Conservation (phyloP, 73 alveolate genomes). For the Diophrys appendiculata region DNA sequence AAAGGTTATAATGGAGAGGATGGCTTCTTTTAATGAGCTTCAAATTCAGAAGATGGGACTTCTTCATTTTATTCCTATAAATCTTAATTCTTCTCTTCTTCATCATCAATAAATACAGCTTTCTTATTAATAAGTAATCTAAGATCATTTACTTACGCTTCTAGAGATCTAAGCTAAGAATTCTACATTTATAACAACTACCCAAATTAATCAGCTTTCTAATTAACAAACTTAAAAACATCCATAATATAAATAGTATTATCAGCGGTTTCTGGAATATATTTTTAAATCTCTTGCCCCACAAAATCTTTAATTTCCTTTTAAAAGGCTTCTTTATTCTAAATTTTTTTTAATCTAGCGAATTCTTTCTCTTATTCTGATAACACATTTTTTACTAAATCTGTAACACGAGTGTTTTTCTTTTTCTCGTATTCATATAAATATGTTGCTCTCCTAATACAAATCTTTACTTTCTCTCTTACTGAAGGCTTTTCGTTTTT, state of each 20-base stretch:
- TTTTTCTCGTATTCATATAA: conserved; percentile 22
- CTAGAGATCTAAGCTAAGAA: background rate
- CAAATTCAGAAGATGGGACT: no score
- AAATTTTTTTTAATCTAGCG: background rate
- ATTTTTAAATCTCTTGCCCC: background rate
- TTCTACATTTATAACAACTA: background rate
- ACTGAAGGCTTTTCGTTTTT: background rate
- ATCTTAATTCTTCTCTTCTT: no score
- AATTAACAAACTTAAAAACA: conserved; percentile 12
- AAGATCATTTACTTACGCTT: background rate
- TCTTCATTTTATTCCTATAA: no score
- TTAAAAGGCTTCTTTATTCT: conserved; percentile 5
- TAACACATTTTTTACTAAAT: conserved; percentile 14
- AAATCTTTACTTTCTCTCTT: background rate
- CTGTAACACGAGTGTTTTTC: conserved; percentile 30
- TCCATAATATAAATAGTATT: conserved; percentile 8
- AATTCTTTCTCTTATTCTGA: background rate
- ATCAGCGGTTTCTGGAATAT: background rate
- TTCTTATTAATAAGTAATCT: background rate
- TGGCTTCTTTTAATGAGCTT: no score
- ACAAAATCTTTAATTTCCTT: background rate
- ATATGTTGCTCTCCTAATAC: background rate
- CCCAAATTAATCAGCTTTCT: background rate
- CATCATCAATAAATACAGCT: background rate
- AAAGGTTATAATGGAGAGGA: no score